phyloP scores from a whole-genome alignment of 805 yeast species.

The Zygosaccharomyces siamensis region DNA sequence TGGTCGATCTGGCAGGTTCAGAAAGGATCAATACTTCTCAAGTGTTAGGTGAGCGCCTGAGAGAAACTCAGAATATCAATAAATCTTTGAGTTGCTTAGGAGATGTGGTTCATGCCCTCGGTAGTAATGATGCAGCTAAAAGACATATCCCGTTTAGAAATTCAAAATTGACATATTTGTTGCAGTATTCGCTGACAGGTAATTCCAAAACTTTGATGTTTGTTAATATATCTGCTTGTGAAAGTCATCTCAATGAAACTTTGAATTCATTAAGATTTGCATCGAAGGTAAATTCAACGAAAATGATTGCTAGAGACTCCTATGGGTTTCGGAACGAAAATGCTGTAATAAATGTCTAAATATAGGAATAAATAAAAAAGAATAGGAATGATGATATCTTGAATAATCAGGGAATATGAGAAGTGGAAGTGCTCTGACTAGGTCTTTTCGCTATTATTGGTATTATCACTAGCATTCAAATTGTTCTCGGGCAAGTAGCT shows the following conservation, averaged over 20 bases:
- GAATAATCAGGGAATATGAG: neutral
- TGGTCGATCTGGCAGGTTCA: constrained; percentile 92
- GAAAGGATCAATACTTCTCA: constrained; percentile 75
- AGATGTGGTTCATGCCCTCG: constrained; percentile 76
- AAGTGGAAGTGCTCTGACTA: too few relatives aligned
- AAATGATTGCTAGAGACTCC: constrained; percentile 21
- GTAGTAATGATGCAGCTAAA: constrained; percentile 52
- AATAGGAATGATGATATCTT: neutral
- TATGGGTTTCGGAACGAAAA: neutral
- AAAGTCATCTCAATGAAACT: constrained; percentile 64
- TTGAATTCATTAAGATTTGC: constrained; percentile 86
- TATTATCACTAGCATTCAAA: constrained; percentile 9
- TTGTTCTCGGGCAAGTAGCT: constrained; percentile 33
- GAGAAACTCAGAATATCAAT: constrained; percentile 86
- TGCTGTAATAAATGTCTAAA: constrained; percentile 2
- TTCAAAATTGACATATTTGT: constrained; percentile 81
- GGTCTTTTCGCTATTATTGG: neutral
- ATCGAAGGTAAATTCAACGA: constrained; percentile 65
- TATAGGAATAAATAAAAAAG: constrained; percentile 2
- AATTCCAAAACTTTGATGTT: constrained; percentile 89
- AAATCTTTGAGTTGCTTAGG: constrained; percentile 83
- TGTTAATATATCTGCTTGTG: constrained; percentile 75
- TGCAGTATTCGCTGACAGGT: constrained; percentile 81
- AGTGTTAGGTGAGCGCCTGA: constrained; percentile 72
- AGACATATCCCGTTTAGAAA: constrained; percentile 89